Evolutionary conservation across 768 basidiomycete genomes (phyloP).

Genomic region (Tricholoma flavovirens): DNA sequence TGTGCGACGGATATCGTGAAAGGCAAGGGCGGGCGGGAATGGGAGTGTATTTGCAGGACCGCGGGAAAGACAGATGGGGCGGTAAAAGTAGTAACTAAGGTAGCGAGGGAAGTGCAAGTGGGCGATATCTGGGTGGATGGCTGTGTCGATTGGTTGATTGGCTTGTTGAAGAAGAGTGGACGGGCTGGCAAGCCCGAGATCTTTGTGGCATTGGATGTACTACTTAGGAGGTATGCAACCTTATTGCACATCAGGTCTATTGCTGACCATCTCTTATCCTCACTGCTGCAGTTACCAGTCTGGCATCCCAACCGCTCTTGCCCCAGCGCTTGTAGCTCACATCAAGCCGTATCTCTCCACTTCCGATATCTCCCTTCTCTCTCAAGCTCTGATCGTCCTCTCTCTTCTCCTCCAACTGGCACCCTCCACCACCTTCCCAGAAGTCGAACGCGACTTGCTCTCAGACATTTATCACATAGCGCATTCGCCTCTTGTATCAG

Average conservation of each 20-base stretch:
- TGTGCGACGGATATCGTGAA: constrained; percentile 71
- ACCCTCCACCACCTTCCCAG: constrained; percentile 64
- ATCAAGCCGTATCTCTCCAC: constrained; percentile 72
- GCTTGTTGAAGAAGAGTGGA: constrained; percentile 72
- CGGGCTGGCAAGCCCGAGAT: constrained; percentile 73
- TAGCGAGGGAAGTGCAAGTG: constrained; percentile 70
- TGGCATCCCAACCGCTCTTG: constrained; percentile 51
- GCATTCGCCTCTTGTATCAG: constrained; percentile 73
- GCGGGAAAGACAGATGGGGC: constrained; percentile 69
- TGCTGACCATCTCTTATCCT: not conserved
- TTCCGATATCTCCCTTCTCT: constrained; percentile 71
- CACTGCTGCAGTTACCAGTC: constrained; percentile 27
- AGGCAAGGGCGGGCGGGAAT: constrained; percentile 46
- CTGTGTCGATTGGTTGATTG: constrained; percentile 72
- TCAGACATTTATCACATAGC: constrained; percentile 63
- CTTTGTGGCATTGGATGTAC: constrained; percentile 68
- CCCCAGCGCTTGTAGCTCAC: constrained; percentile 60
- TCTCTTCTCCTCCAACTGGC: constrained; percentile 65
- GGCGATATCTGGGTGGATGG: constrained; percentile 78
- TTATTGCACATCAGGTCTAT: not conserved
- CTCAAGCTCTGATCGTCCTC: constrained; percentile 62
- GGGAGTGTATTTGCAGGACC: constrained; percentile 16
- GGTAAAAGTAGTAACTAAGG: constrained; percentile 76
- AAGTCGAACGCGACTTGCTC: constrained; percentile 67
- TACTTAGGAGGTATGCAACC: constrained; percentile 54